Base-by-base conservation (phyloP, 805 yeast genomes). In the Maudiozyma serrabonitensis region DNA sequence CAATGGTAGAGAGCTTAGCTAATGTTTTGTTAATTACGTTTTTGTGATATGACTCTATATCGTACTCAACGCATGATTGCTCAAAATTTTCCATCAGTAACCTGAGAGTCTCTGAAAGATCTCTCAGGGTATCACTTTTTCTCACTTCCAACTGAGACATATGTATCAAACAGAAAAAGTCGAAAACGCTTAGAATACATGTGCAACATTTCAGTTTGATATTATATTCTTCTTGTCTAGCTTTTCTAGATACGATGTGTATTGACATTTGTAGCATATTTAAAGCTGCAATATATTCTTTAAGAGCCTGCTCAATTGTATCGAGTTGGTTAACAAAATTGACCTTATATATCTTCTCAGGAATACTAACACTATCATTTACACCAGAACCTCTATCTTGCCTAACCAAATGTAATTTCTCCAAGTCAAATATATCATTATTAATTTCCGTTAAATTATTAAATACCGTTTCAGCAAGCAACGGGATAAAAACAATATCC, bases 381-480 rank as follows among this genome's bases (percentile, higher is more conserved):
- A 2, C 4, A 6, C 32, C 6, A 28, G 4, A 2, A 8, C 32
- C 12, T 11, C 3, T 9, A 11, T 28, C 32, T 28, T 28, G 12
- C 3, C 12, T 11, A 28, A 3, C 9, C 3, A 28, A 28, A 28
- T 28, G 12, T 28, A 11, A 37, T 6, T 8, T 9, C 25, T 39
- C 25, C n/a, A 23, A 7, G 21, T 38, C 12, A 16, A 48, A 43
- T 5, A 47, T 15, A 11, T 31, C 25, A 16, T 8, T 6, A 44
- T 40, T 21, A 13, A n/a, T 12, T 16, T 40, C 28, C 12, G 43
- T 46, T 26, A 56, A 35, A 45, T 54, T 56, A 37, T 48, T 35
- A 18, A 62, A 48, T 4, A 58, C 52, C 11, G 50, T 53, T 38
- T 63, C 64, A 12, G 61, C 60, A 7, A 63, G 23, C 23, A 56